These are phyloP conservation scores for Deinandra increscens DNA, from an alignment of 129 eudicot species.

Conservation along the genomic window DNA sequence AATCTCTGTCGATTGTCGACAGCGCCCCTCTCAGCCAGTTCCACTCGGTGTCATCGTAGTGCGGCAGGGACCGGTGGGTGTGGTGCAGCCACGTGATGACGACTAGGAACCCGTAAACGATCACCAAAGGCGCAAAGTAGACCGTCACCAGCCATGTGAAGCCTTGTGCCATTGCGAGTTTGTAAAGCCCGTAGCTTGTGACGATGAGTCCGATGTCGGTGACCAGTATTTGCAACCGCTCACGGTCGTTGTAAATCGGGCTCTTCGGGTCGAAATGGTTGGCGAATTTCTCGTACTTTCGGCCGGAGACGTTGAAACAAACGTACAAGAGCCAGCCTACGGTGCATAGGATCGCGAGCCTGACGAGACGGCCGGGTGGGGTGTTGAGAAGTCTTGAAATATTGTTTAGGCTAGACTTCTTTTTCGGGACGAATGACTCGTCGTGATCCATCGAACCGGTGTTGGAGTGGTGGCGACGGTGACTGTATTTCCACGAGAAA, in stretches of 20 bases:
- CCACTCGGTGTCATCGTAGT: constrained; percentile 10
- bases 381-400: constrained; percentile 9
- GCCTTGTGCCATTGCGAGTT: constrained; percentile 10
- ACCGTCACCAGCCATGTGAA: constrained; percentile 13
- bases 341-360: constrained; percentile 4
- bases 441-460: constrained; percentile 10
- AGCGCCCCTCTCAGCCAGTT: constrained; percentile 22
- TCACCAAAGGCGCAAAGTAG: constrained; percentile 21
- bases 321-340: constrained; percentile 13
- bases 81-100: constrained; percentile 23
- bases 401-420: constrained; percentile 4
- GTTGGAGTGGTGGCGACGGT: constrained; percentile 20
- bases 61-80: constrained; percentile 16
- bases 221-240: constrained; percentile 1
- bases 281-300: constrained; percentile 16
- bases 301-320: constrained; percentile 12
- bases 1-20: constrained; percentile 11
- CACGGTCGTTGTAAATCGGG: constrained; percentile 18
- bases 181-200: constrained; percentile 20
- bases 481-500: constrained; percentile 22
- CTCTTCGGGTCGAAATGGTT: constrained; percentile 27
- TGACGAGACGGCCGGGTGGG: constrained; percentile 15
- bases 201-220: constrained; percentile 15
- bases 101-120: constrained; percentile 19
- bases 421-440: constrained; percentile 15